phyloP scores from a whole-genome alignment of 306 rosid species.

The Castanospermum australe region DNA sequence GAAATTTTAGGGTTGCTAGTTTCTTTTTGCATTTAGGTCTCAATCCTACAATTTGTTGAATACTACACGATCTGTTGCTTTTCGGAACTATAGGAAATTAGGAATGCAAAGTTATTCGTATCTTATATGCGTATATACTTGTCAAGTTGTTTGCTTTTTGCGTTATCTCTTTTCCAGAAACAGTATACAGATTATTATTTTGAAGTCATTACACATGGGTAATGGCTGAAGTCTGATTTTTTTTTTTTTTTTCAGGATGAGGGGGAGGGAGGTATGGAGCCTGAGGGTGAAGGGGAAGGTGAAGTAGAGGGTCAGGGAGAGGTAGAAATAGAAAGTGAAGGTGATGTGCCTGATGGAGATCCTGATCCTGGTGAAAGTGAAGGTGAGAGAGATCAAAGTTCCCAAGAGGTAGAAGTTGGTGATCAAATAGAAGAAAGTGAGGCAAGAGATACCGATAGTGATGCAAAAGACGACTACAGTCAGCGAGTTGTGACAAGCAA shows the following conservation, averaged over 20 bases:
- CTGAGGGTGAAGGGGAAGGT: conserved; percentile 56
- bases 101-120: no score
- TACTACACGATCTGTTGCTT: not conserved
- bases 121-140: no score
- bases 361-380: conserved; percentile 87
- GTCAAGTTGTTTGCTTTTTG: not conserved
- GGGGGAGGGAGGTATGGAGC: conserved; percentile 43
- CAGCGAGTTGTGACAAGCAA: conserved; percentile 73
- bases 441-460: conserved; percentile 74
- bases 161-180: not conserved
- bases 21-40: not conserved
- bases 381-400: conserved; percentile 89
- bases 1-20: not conserved
- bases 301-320: conserved; percentile 88
- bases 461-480: conserved; percentile 69
- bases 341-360: conserved; percentile 56
- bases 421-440: conserved; percentile 83
- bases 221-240: not conserved
- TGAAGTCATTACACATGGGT: not conserved
- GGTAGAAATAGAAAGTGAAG: conserved; percentile 85
- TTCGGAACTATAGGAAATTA: no score
- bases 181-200: not conserved
- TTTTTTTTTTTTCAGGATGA: conserved; percentile 62
- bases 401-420: conserved; percentile 73
- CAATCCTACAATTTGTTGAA: not conserved